Base-by-base conservation (phyloP, 495 filamentous ascomycete genomes). In the Aspergillus nidulans region DNA sequence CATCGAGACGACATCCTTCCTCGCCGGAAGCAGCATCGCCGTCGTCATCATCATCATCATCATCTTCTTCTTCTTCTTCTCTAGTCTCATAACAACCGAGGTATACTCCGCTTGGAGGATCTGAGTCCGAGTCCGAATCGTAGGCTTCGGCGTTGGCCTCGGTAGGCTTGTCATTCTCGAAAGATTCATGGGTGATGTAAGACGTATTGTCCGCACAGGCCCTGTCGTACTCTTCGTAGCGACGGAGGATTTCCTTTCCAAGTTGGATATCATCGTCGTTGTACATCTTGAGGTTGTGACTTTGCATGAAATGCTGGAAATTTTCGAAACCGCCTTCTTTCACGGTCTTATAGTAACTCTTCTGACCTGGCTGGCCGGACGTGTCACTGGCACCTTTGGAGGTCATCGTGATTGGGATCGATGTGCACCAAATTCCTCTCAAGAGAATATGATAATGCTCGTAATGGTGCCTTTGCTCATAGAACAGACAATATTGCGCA, bases 281-380 rank as follows among this genome's bases (percentile, higher is more conserved):
- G 15, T 52, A 15, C 24, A 54, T 28, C 24, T 51, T 57, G n/a
- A 56, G 26, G 21, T 51, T 49, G 38, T 61, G 45, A 19, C 47
- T 50, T 15, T 50, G 19, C 54, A 53, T 54, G 24, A 61, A 55
- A 1, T 57, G 25, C n/a, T 51, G 19, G 32, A 57, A 26, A 21
- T 40, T 47, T 19, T 39, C n/a, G 46, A 38, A 58, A 8, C 55
- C 55, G 4, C 24, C 32, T 19, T 62, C 59, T 52, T 53, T 52
- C 15, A 56, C 3, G 21, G 40, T 28, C 7, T 36, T 18, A 16
- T 42, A 23, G 2, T 56, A 15, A 34, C 46, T 56, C 25, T 44
- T 55, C 13, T 58, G 25, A n/a, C 49, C 30, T 30, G 30, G 41
- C 24, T 58, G 43, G 47, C 25, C n/a, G 48, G 55, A n/a, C 5